Evolutionary conservation across 805 yeast species (phyloP).

Genomic region (Teunomyces gatunensis): DNA sequence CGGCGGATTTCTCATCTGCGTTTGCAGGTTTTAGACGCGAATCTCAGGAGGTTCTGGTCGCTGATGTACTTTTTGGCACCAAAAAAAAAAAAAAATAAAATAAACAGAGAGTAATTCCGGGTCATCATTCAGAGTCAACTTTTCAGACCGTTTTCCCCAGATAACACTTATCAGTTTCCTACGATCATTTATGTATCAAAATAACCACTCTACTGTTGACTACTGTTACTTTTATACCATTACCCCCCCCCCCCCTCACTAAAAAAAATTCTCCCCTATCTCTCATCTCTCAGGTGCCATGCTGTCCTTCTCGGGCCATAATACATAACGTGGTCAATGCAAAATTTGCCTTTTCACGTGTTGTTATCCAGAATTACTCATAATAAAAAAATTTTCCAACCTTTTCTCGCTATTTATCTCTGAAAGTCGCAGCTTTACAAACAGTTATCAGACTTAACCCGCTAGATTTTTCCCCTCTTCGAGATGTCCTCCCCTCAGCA

Average conservation of each 20-base stretch:
- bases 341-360: constrained; percentile 4
- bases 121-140: not conserved
- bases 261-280: not conserved
- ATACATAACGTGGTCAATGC: not conserved
- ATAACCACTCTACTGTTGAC: too few relatives aligned
- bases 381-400: constrained; percentile 8
- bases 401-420: not conserved
- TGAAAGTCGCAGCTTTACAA: not conserved
- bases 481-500: constrained; percentile 68
- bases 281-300: not conserved
- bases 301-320: not conserved
- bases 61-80: not conserved
- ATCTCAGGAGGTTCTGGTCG: too few relatives aligned
- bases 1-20: not conserved
- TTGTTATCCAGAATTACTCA: constrained; percentile 8
- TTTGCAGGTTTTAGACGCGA: not conserved
- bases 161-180: not conserved
- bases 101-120: not conserved
- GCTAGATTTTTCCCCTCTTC: not conserved
- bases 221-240: not conserved
- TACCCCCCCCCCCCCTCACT: too few relatives aligned
- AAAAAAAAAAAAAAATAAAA: not conserved
- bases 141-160: not conserved
- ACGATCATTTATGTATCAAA: too few relatives aligned
- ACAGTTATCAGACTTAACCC: not conserved